Evolutionary conservation across 1,284 basidiomycete species (phyloP).

Genomic region (Cryptococcus wingfieldii): DNA sequence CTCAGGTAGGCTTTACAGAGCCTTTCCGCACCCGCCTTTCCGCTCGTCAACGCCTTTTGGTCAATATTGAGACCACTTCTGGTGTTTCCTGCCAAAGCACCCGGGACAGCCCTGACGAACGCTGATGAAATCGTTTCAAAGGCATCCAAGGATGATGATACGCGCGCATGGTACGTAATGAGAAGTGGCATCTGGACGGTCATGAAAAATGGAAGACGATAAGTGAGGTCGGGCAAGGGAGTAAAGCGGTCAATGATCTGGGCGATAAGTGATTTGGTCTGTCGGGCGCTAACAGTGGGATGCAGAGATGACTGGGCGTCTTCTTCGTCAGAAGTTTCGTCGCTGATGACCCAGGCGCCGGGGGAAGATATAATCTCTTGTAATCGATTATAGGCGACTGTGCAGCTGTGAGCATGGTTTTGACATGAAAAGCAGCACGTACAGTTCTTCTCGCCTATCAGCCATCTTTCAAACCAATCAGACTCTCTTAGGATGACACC

Average conservation of each 20-base stretch:
- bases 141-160: constrained; percentile 80
- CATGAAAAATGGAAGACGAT: constrained; percentile 77
- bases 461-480: constrained; percentile 87
- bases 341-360: constrained; percentile 83
- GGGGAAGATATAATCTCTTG: constrained; percentile 71
- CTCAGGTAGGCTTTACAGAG: constrained; percentile 78
- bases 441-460: constrained; percentile 82
- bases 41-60: constrained; percentile 61
- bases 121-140: constrained; percentile 86
- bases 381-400: constrained; percentile 54
- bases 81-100: constrained; percentile 60
- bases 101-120: constrained; percentile 84
- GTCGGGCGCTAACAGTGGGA: constrained; percentile 69
- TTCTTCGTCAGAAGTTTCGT: constrained; percentile 59
- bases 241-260: constrained; percentile 89
- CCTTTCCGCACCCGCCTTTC: constrained; percentile 71
- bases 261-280: constrained; percentile 75
- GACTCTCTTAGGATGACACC: constrained; percentile 74
- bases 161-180: constrained; percentile 68
- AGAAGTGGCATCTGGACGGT: constrained; percentile 81
- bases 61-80: constrained; percentile 51
- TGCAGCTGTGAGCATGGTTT: constrained; percentile 16
- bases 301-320: constrained; percentile 52
- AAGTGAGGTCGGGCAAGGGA: constrained; percentile 69
- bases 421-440: constrained; percentile 36